Percentiles rank a stretch among this genome's conserved stretches.
Conservation (phyloP, 1,284 basidiomycete genomes). For the Pascua guehoae region DNA sequence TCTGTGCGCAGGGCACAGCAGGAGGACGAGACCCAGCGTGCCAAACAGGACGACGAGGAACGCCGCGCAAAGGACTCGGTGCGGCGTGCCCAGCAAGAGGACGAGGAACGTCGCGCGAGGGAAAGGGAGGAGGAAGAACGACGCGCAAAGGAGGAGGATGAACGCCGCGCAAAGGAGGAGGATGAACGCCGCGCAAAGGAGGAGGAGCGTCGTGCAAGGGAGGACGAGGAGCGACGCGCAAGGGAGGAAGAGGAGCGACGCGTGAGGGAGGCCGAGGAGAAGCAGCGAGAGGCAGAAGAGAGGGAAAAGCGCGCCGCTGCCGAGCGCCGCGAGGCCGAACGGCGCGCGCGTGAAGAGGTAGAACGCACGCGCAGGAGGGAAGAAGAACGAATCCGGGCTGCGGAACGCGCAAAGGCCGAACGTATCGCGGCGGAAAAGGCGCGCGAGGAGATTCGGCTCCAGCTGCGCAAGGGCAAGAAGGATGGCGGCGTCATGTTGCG, state of each 20-base stretch:
- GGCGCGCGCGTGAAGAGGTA: conserved; percentile 2
- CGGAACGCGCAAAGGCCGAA: neutral
- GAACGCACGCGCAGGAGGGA: conserved; percentile 1
- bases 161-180: neutral
- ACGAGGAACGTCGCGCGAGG: neutral
- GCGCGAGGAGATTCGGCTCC: conserved; percentile 11
- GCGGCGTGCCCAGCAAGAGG: no score
- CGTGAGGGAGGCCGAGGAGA: neutral
- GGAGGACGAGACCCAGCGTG: no score
- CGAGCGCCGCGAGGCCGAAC: conserved; percentile 8
- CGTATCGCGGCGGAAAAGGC: conserved; percentile 1
- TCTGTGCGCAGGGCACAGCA: neutral
- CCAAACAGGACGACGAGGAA: no score
- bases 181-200: neutral
- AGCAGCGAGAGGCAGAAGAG: conserved; percentile 6
- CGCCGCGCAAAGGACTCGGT: neutral
- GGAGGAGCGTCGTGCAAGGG: neutral
- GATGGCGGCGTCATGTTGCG: conserved; percentile 39
- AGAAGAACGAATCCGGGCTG: conserved; percentile 1
- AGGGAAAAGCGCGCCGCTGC: neutral
- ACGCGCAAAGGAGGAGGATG: neutral
- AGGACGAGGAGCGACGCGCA: conserved; percentile 2
- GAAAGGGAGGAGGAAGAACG: neutral
- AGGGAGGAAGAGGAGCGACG: conserved; percentile 6
- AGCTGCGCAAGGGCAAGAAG: conserved; percentile 10